phyloP scores from a whole-genome alignment of 768 basidiomycete genomes.

The Boletus barrowsii region DNA sequence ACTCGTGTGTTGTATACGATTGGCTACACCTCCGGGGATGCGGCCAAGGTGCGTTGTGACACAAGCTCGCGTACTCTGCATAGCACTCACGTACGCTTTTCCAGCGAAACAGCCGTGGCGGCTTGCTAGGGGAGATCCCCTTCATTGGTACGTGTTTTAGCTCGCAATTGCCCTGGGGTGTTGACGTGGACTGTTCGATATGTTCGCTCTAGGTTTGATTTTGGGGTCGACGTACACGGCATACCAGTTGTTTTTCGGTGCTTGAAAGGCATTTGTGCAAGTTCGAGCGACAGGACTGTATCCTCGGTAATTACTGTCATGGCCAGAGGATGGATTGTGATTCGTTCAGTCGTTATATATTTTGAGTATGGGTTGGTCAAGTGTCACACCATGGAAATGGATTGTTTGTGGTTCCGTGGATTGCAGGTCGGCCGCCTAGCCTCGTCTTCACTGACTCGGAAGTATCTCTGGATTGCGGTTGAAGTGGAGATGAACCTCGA shows the following conservation, averaged over 20 bases:
- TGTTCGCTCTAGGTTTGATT: constrained; percentile 10
- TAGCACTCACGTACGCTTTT: background rate
- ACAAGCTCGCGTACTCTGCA: background rate
- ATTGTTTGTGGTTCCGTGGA: no score
- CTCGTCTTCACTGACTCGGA: no score
- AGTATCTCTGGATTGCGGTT: no score
- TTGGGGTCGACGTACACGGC: constrained; percentile 14
- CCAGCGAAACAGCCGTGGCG: constrained; percentile 16
- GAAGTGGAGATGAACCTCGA: no score
- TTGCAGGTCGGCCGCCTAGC: no score
- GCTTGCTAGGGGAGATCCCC: constrained; percentile 10
- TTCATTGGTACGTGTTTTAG: constrained; percentile 12
- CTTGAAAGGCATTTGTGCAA: background rate
- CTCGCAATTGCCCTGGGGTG: background rate
- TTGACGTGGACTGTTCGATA: background rate
- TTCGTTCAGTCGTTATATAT: background rate
- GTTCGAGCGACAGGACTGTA: background rate
- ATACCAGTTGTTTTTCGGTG: constrained; percentile 7
- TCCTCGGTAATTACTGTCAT: background rate
- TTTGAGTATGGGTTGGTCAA: background rate
- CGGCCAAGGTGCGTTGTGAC: constrained; percentile 31
- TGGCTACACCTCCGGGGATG: constrained; percentile 40
- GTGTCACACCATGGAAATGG: background rate
- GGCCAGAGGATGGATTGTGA: background rate
- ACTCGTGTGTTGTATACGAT: constrained; percentile 40